Percentiles rank a stretch among this genome's conserved stretches.
Conservation (phyloP, 495 filamentous ascomycete genomes). For the Tuber borchii region DNA sequence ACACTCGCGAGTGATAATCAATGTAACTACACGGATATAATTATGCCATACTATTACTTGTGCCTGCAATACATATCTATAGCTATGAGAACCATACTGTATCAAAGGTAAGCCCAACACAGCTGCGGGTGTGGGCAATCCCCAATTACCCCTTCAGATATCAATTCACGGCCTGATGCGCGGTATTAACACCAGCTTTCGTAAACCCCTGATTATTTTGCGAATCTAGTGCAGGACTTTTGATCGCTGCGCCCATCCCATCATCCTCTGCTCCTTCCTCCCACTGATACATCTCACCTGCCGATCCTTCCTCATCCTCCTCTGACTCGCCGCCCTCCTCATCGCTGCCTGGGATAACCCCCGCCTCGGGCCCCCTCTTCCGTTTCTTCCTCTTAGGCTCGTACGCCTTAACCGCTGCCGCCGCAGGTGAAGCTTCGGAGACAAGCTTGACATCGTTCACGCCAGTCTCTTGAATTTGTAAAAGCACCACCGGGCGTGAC, state of each 20-base stretch:
- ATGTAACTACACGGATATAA: not conserved
- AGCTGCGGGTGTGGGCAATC: not conserved
- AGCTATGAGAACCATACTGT: not conserved
- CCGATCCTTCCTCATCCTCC: slow-evolving; percentile 12
- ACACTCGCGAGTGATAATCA: not conserved
- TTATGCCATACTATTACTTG: not conserved
- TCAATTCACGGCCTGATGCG: not conserved
- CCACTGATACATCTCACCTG: not conserved
- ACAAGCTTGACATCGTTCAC: slow-evolving; percentile 13
- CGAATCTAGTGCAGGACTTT: not conserved
- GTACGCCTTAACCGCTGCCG: not conserved
- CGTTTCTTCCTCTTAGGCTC: slow-evolving; percentile 14
- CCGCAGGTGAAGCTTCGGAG: not conserved
- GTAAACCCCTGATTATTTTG: not conserved
- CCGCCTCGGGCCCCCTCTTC: slow-evolving; percentile 28
- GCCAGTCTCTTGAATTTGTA: slow-evolving; percentile 21
- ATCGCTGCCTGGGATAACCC: slow-evolving; percentile 28
- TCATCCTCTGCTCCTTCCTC: not conserved
- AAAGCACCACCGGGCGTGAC: not conserved
- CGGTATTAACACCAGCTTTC: not conserved
- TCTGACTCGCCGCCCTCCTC: slow-evolving; percentile 31
- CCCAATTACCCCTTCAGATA: not conserved
- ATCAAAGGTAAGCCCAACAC: not conserved
- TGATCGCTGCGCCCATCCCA: not conserved
- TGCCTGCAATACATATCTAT: not conserved